A percentile compares a stretch with the other conserved stretches of the same genome.
Evolutionary conservation across 164 flowering plant genomes (phyloP).

Genomic region (Malania oleifera): DNA sequence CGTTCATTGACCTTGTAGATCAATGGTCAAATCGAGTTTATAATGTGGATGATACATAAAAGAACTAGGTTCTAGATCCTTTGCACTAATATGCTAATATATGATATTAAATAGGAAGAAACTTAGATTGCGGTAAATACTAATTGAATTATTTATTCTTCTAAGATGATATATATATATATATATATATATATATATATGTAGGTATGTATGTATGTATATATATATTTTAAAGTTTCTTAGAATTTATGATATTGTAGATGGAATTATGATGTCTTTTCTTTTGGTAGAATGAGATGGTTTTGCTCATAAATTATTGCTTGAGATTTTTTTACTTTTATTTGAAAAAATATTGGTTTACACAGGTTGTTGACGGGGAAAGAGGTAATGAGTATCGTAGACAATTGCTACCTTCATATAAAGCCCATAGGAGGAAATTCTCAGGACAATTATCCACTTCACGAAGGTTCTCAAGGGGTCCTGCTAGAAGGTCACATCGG

Average conservation of each 20-base stretch:
- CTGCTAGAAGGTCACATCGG: slow-evolving; percentile 32
- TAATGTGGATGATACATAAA: no score
- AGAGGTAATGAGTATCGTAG: slow-evolving; percentile 70
- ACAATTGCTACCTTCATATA: slow-evolving; percentile 77
- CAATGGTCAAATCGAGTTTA: no score
- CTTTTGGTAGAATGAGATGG: neutral
- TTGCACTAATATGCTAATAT: no score
- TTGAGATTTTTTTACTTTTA: neutral
- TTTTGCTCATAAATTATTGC: neutral
- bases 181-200: no score
- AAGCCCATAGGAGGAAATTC: slow-evolving; percentile 66
- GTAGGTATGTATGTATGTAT: no score
- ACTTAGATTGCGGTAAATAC: no score
- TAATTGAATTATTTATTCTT: no score
- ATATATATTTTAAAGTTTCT: neutral
- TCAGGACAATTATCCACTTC: slow-evolving; percentile 19
- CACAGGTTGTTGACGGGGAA: slow-evolving; percentile 89
- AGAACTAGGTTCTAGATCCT: no score
- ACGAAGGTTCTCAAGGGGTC: slow-evolving; percentile 18
- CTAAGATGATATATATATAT: no score
- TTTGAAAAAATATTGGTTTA: neutral
- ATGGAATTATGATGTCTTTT: no score
- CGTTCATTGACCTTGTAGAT: no score
- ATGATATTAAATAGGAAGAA: no score
- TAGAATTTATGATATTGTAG: neutral